Conservation (phyloP, 805 yeast species). For the Lipomyces kockii region DNA sequence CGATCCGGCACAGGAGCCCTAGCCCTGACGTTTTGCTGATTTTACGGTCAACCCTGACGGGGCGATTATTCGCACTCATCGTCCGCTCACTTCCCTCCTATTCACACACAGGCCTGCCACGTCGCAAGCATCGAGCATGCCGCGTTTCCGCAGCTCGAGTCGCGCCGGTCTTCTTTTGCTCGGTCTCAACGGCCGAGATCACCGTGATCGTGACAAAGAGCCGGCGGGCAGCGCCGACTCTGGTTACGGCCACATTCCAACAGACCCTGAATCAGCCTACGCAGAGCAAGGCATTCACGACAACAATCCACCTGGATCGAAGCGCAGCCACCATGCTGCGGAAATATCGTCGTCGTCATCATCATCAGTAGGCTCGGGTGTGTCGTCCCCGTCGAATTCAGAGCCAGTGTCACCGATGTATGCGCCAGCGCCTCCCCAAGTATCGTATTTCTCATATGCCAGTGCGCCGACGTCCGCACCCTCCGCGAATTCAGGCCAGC, state of each 20-base stretch:
- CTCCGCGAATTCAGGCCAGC: conserved; percentile 11
- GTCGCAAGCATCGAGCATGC: conserved; percentile 1
- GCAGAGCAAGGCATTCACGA: background rate
- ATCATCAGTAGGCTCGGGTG: conserved; percentile 13
- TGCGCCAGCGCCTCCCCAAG: background rate
- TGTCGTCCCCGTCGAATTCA: conserved; percentile 18
- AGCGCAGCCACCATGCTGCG: conserved; percentile 14
- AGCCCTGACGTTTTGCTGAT: too few species aligned
- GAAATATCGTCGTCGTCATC: conserved; percentile 21
- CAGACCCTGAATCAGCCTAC: background rate
- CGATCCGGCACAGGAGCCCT: too few species aligned
- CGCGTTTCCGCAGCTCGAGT: conserved; percentile 10
- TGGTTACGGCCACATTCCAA: background rate
- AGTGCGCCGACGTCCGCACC: conserved; percentile 8
- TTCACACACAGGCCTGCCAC: background rate
- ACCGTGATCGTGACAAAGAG: conserved; percentile 1
- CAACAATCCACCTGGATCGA: background rate
- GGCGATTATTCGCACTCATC: background rate
- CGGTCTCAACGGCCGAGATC: background rate
- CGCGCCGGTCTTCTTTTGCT: conserved; percentile 3
- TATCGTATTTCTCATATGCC: background rate
- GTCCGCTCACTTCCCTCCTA: background rate
- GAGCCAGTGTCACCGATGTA: conserved; percentile 19
- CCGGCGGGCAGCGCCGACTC: background rate
- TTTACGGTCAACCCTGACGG: too few species aligned